phyloP scores from a whole-genome alignment of 371 early-diverging fungal species.

The Umbelopsis sp. region DNA sequence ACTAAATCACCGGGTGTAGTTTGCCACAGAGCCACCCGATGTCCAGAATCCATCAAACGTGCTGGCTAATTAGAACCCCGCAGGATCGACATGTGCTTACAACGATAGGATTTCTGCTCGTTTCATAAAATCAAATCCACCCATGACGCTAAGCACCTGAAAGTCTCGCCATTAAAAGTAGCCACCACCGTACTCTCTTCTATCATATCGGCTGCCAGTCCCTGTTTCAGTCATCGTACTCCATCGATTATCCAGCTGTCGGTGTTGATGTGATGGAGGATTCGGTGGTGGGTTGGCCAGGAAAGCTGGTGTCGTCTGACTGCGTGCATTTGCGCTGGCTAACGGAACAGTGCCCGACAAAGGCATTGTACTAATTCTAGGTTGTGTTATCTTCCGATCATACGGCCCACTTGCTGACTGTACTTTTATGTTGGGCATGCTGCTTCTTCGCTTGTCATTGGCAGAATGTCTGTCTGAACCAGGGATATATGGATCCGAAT shows the following conservation, averaged over 20 bases:
- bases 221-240: slow-evolving; percentile 16
- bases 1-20: neutral
- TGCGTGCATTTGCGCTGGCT: neutral
- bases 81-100: neutral
- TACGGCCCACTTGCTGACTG: neutral
- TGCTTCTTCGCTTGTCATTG: neutral
- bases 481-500: neutral
- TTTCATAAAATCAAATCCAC: neutral
- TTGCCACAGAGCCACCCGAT: neutral
- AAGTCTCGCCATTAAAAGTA: neutral
- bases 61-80: neutral
- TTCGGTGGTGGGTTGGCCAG: neutral
- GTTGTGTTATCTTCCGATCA: neutral
- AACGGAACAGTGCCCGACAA: neutral
- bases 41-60: slow-evolving; percentile 6
- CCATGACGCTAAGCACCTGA: neutral
- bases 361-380: slow-evolving; percentile 10
- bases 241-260: neutral
- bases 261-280: neutral
- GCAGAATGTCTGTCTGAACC: neutral
- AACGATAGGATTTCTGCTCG: neutral
- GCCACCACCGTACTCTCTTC: neutral
- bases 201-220: slow-evolving; percentile 11
- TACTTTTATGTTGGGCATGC: slow-evolving; percentile 9
- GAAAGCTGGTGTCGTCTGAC: neutral